phyloP scores from a whole-genome alignment of 2,329 filamentous ascomycete species.

The Beauveria asiatica region DNA sequence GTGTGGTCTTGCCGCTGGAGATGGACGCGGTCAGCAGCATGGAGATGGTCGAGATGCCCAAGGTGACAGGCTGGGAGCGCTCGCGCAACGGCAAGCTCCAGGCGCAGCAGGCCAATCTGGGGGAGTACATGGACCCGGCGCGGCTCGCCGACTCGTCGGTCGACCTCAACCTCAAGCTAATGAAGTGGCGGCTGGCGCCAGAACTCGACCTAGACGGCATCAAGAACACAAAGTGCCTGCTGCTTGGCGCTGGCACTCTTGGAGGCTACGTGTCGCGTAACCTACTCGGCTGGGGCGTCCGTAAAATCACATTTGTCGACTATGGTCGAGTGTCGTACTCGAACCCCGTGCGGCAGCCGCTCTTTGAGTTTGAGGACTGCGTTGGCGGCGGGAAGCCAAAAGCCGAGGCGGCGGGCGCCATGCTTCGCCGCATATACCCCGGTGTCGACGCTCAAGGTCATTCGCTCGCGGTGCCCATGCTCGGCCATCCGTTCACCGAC shows the following conservation, averaged over 20 bases:
- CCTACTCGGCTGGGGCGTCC: conserved; percentile 89
- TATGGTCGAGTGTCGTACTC: conserved; percentile 91
- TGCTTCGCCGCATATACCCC: conserved; percentile 79
- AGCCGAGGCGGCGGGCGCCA: conserved; percentile 69
- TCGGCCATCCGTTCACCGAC: conserved; percentile 78
- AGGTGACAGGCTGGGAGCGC: conserved; percentile 92
- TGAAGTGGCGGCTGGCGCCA: conserved; percentile 96
- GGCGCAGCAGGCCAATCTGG: conserved; percentile 70
- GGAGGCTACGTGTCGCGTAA: conserved; percentile 91
- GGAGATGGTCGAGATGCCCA: conserved; percentile 57
- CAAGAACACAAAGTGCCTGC: conserved; percentile 79
- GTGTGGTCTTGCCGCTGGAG: conserved; percentile 63
- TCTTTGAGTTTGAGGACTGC: conserved; percentile 88
- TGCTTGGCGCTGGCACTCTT: conserved; percentile 86
- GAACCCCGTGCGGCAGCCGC: conserved; percentile 88
- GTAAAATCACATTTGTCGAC: conserved; percentile 92
- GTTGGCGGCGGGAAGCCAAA: conserved; percentile 77
- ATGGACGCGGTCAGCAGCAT: conserved; percentile 41
- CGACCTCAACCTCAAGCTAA: conserved; percentile 92
- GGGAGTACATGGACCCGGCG: conserved; percentile 86
- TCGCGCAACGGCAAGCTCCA: conserved; percentile 69
- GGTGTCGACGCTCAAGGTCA: conserved; percentile 77
- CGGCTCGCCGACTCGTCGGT: conserved; percentile 88
- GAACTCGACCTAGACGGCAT: conserved; percentile 79
- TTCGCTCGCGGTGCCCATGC: conserved; percentile 85